phyloP scores from a whole-genome alignment of 2,329 filamentous ascomycete species.

The Cordyceps javanica region DNA sequence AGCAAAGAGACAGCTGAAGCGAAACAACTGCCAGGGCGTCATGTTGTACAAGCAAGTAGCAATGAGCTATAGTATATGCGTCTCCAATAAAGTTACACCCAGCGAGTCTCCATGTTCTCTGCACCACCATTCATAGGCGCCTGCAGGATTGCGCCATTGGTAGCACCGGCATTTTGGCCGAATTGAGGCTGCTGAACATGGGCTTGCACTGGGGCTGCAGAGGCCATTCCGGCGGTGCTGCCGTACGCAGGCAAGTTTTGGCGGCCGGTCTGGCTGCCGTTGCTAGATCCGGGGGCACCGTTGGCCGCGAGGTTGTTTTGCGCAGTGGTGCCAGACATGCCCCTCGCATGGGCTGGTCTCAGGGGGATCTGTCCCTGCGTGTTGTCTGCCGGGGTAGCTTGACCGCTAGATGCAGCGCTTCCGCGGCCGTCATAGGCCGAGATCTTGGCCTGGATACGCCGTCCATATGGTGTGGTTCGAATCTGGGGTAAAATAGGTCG shows the following conservation, averaged over 20 bases:
- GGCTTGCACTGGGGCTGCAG: slow-evolving; percentile 21
- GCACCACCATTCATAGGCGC: slow-evolving; percentile 20
- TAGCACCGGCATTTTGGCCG: slow-evolving; percentile 4
- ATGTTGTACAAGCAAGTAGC: slow-evolving; percentile 28
- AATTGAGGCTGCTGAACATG: slow-evolving; percentile 14
- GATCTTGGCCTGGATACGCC: slow-evolving; percentile 88
- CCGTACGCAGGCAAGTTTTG: slow-evolving; percentile 32
- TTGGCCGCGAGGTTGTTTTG: slow-evolving; percentile 16
- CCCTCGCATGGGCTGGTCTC: slow-evolving; percentile 38
- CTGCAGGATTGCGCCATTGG: slow-evolving; percentile 19
- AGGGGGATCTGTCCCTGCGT: slow-evolving; percentile 49
- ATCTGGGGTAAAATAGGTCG: slow-evolving; percentile 79
- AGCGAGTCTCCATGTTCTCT: slow-evolving; percentile 30
- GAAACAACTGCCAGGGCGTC: slow-evolving; percentile 17
- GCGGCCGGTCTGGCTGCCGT: slow-evolving; percentile 23
- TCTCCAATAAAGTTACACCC: slow-evolving; percentile 30
- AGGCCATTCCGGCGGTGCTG: slow-evolving; percentile 25
- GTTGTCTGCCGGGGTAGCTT: slow-evolving; percentile 46
- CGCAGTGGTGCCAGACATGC: slow-evolving; percentile 27
- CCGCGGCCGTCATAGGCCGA: slow-evolving; percentile 49
- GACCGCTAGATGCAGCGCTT: slow-evolving; percentile 38
- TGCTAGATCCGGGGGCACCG: slow-evolving; percentile 28
- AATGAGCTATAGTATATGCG: slow-evolving; percentile 19
- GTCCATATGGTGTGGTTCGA: slow-evolving; percentile 86
- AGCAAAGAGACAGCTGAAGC: slow-evolving; percentile 6